Conservation (phyloP, 2,329 filamentous ascomycete species). For the Colletotrichum tanaceti region DNA sequence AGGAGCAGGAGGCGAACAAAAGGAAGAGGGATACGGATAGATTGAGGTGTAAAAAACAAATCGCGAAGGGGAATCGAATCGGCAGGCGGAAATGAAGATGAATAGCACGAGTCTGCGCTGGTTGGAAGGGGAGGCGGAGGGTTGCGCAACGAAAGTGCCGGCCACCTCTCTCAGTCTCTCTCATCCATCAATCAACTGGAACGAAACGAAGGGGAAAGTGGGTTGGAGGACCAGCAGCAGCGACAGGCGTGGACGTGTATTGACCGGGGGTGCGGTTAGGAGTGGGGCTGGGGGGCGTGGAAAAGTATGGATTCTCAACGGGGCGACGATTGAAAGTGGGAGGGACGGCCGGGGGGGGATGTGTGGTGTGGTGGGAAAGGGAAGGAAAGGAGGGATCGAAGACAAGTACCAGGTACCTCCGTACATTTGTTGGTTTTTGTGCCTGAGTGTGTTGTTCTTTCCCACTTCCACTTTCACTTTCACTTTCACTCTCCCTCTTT, state of each 20-base stretch:
- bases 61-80: conserved; percentile 19
- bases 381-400: conserved; percentile 2
- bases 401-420: conserved; percentile 21
- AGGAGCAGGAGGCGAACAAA: background rate
- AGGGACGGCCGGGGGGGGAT: background rate
- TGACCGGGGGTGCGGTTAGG: too few relatives aligned
- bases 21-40: background rate
- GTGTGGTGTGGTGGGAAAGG: background rate
- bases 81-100: conserved; percentile 17
- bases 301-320: background rate
- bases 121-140: conserved; percentile 29
- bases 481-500: too few relatives aligned
- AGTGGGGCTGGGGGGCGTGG: background rate
- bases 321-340: conserved; percentile 13
- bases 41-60: background rate
- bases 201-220: conserved; percentile 26
- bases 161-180: conserved; percentile 4
- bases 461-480: background rate
- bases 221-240: conserved; percentile 21
- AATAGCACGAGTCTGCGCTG: conserved; percentile 29
- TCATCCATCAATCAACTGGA: conserved; percentile 15
- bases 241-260: conserved; percentile 5
- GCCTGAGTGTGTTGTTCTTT: background rate
- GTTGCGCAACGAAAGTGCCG: conserved; percentile 23
- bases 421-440: background rate